Conservation (phyloP, 1,284 basidiomycete genomes). For the Ceratobasidium sp. region DNA sequence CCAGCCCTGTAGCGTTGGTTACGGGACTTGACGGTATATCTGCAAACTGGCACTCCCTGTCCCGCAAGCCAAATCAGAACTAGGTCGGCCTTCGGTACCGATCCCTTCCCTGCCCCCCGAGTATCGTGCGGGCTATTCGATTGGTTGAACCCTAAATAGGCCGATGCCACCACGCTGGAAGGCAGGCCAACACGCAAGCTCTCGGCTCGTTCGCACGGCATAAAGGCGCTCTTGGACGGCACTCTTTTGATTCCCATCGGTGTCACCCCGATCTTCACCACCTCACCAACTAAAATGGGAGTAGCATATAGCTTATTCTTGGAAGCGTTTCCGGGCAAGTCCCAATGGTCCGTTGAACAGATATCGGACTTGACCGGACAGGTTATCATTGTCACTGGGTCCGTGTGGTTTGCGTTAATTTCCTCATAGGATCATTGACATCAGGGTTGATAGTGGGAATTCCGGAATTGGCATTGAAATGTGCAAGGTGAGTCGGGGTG, state of each 20-base stretch:
- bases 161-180: background rate
- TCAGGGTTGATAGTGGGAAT: conserved; percentile 13
- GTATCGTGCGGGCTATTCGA: too few relatives aligned
- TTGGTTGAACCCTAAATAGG: too few relatives aligned
- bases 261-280: background rate
- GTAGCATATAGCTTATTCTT: conserved; percentile 15
- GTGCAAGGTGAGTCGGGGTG: conserved; percentile 17
- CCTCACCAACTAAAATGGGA: background rate
- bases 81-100: too few relatives aligned
- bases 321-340: conserved; percentile 40
- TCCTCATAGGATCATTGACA: background rate
- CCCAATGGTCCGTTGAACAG: conserved; percentile 39
- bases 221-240: background rate
- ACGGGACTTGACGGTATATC: too few relatives aligned
- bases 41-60: too few relatives aligned
- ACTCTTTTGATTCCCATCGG: background rate
- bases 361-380: conserved; percentile 37
- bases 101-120: too few relatives aligned
- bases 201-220: background rate
- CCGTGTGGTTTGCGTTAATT: background rate
- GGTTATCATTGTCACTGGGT: conserved; percentile 39
- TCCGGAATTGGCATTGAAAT: conserved; percentile 42
- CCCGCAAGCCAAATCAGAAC: too few relatives aligned
- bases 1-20: too few relatives aligned
- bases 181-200: conserved; percentile 6